Evolutionary conservation across 2,329 filamentous ascomycete species (phyloP).

Genomic region (Diaporthe longicolla): DNA sequence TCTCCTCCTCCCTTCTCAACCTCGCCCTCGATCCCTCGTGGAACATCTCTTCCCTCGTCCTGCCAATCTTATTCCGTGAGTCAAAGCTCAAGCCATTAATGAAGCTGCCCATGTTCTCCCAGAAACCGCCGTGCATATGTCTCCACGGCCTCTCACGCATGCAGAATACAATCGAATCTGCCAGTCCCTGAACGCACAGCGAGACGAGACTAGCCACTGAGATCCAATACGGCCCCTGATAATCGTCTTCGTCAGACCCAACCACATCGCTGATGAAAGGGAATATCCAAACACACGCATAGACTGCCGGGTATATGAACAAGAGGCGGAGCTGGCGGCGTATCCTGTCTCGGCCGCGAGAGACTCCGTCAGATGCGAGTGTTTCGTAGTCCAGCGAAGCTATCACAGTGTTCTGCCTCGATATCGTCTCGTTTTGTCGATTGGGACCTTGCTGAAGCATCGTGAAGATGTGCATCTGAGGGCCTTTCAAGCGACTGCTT

Average conservation of each 20-base stretch:
- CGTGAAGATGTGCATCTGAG: constrained; percentile 43
- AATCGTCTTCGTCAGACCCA: neutral
- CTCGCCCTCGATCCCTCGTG: constrained; percentile 65
- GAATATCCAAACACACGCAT: constrained; percentile 79
- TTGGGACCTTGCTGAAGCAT: constrained; percentile 45
- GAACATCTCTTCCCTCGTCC: constrained; percentile 67
- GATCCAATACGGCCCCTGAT: constrained; percentile 65
- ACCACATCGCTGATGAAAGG: constrained; percentile 76
- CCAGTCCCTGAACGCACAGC: constrained; percentile 75
- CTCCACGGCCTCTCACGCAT: constrained; percentile 80
- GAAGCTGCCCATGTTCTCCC: constrained; percentile 47
- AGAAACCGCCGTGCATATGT: constrained; percentile 59
- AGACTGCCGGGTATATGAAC: constrained; percentile 83
- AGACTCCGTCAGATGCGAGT: constrained; percentile 46
- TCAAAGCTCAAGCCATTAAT: constrained; percentile 41
- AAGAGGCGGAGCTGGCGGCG: constrained; percentile 78
- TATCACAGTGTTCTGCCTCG: neutral
- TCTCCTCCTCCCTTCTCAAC: constrained; percentile 61
- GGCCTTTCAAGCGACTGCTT: constrained; percentile 19
- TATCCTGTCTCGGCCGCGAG: constrained; percentile 67
- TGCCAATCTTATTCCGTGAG: constrained; percentile 52
- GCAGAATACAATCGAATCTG: constrained; percentile 78
- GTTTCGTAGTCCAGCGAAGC: constrained; percentile 27
- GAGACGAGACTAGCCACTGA: constrained; percentile 69
- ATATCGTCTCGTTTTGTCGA: neutral